Evolutionary conservation across 805 yeast genomes (phyloP).

Genomic region (Spathaspora gorwiae): DNA sequence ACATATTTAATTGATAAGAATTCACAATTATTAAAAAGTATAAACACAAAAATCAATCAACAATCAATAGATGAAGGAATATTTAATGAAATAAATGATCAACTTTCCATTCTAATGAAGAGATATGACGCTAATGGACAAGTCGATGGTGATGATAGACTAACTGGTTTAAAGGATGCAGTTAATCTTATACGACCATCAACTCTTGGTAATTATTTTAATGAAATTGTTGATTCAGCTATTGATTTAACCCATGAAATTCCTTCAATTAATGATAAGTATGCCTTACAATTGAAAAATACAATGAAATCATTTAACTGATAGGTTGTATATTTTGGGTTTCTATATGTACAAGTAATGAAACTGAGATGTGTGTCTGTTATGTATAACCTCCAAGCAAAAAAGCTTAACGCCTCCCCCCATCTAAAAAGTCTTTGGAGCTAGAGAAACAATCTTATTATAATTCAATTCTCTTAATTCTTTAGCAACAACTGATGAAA

Average conservation of each 20-base stretch:
- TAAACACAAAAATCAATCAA: background rate
- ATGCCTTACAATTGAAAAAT: background rate
- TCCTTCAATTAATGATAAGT: background rate
- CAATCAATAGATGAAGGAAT: background rate
- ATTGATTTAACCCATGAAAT: background rate
- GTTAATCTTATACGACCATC: background rate
- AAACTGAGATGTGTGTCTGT: background rate
- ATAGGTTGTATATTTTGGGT: too few species aligned
- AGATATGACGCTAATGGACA: background rate
- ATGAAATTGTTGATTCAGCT: background rate
- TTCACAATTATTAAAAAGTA: slow-evolving; percentile 2
- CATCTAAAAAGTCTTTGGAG: slow-evolving; percentile 61
- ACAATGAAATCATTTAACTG: background rate
- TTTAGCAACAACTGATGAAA: slow-evolving; percentile 83
- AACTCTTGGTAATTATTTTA: background rate
- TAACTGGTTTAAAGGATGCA: background rate
- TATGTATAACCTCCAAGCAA: slow-evolving; percentile 1
- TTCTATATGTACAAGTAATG: too few species aligned
- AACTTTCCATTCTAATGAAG: background rate
- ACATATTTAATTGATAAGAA: slow-evolving; percentile 7
- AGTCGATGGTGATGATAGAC: background rate
- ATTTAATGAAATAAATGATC: background rate
- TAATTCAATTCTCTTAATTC: slow-evolving; percentile 80
- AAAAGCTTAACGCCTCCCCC: too few species aligned
- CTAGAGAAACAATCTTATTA: slow-evolving; percentile 83